A percentile compares a stretch with the other conserved stretches of the same genome.
Conservation (phyloP, 2,329 filamentous ascomycete genomes). For the Penicillium sp. region DNA sequence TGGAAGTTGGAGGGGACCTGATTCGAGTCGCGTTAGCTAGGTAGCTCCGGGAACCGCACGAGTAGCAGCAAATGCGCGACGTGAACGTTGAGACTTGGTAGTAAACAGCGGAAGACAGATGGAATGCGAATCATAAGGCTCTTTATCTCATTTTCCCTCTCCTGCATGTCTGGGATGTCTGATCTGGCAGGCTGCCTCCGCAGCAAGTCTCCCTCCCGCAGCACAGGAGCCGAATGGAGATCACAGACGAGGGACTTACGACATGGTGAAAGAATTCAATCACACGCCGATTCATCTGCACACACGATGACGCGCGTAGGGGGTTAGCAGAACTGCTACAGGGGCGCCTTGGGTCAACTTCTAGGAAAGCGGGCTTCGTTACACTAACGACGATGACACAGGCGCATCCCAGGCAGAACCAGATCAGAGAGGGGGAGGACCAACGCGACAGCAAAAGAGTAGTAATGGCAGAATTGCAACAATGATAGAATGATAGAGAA, state of each 20-base stretch:
- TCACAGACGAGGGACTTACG: slow-evolving; percentile 46
- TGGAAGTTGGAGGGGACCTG: slow-evolving; percentile 51
- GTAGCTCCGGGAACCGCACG: background rate
- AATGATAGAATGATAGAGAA: background rate
- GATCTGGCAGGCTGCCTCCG: background rate
- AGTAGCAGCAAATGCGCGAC: slow-evolving; percentile 18
- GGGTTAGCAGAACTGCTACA: slow-evolving; percentile 45
- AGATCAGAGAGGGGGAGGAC: slow-evolving; percentile 33
- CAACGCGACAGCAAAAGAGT: slow-evolving; percentile 12
- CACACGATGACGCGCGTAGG: slow-evolving; percentile 38
- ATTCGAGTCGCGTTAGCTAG: slow-evolving; percentile 4
- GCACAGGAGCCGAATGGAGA: slow-evolving; percentile 27
- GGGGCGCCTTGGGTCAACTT: slow-evolving; percentile 39
- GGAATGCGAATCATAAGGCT: slow-evolving; percentile 11
- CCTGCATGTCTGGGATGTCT: background rate
- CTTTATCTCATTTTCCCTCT: background rate
- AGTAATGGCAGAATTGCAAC: slow-evolving; percentile 6
- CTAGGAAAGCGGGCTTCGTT: slow-evolving; percentile 40
- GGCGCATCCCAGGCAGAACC: slow-evolving; percentile 44
- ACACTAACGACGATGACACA: slow-evolving; percentile 48
- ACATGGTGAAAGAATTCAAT: slow-evolving; percentile 48
- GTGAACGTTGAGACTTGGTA: background rate
- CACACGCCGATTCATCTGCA: slow-evolving; percentile 49
- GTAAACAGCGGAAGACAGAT: slow-evolving; percentile 14
- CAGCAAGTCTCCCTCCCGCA: slow-evolving; percentile 32